Percentiles rank a stretch among this genome's conserved stretches.
Evolutionary conservation across 768 basidiomycete species (phyloP).

Genomic region (Lanmaoa pseudosensibilis): DNA sequence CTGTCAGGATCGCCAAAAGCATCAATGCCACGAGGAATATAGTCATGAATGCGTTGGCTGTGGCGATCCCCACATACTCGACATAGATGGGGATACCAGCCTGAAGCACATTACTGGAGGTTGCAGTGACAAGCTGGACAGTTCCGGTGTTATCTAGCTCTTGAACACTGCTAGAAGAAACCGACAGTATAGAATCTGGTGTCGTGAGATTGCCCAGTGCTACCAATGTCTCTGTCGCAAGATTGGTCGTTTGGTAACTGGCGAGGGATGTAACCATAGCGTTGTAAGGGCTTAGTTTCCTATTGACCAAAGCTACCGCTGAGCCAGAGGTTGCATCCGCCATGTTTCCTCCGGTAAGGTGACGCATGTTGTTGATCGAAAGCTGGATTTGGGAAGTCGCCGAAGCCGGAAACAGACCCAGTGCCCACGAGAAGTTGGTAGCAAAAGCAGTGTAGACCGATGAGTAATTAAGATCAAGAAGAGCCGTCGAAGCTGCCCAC

Average conservation of each 20-base stretch:
- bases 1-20: conserved; percentile 58
- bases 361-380: conserved; percentile 81
- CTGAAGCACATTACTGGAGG: conserved; percentile 65
- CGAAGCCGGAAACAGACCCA: conserved; percentile 67
- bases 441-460: conserved; percentile 77
- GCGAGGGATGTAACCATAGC: conserved; percentile 9
- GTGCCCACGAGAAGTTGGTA: conserved; percentile 86
- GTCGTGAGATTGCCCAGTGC: conserved; percentile 13
- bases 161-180: conserved; percentile 24
- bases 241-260: background rate
- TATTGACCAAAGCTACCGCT: conserved; percentile 75
- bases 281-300: conserved; percentile 81
- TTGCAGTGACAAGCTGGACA: conserved; percentile 65
- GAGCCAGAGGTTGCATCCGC: conserved; percentile 57
- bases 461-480: conserved; percentile 88
- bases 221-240: conserved; percentile 9
- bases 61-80: conserved; percentile 74
- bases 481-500: conserved; percentile 72
- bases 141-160: conserved; percentile 28
- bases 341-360: conserved; percentile 76
- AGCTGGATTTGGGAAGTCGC: conserved; percentile 61
- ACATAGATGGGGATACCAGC: conserved; percentile 84
- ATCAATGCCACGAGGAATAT: conserved; percentile 76
- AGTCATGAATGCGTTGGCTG: conserved; percentile 89
- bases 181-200: background rate